These are phyloP conservation scores for Arabidopsis arenosa DNA, from an alignment of 345 rosid genomes.

Conservation along the genomic window DNA sequence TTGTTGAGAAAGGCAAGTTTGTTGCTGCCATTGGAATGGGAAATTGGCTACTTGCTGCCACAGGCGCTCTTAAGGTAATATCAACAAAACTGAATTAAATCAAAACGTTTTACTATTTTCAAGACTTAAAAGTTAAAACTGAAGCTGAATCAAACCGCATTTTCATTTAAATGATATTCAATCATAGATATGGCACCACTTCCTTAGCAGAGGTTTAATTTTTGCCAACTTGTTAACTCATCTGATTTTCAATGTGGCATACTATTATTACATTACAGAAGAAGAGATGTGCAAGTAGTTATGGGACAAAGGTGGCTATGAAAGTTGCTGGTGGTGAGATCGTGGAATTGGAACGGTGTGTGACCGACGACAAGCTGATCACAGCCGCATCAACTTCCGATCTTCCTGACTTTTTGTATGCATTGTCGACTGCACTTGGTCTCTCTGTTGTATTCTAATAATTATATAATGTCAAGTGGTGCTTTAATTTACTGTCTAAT, in stretches of 20 bases:
- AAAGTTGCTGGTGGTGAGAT: slow-evolving; percentile 56
- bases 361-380: slow-evolving; percentile 50
- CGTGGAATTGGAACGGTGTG: slow-evolving; percentile 49
- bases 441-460: slow-evolving; percentile 49
- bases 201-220: neutral
- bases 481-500: neutral
- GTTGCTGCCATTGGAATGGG: slow-evolving; percentile 59
- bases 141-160: too few species aligned
- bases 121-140: neutral
- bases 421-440: slow-evolving; percentile 49
- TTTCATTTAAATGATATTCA: too few species aligned
- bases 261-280: slow-evolving; percentile 39
- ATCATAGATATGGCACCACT: neutral
- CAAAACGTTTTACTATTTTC: neutral
- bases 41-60: slow-evolving; percentile 55
- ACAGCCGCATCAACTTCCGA: slow-evolving; percentile 53
- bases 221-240: neutral
- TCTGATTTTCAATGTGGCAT: neutral
- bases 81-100: neutral
- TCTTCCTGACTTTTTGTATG: slow-evolving; percentile 48
- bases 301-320: slow-evolving; percentile 55
- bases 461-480: neutral
- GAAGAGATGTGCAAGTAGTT: slow-evolving; percentile 54
- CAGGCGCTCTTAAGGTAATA: slow-evolving; percentile 52
- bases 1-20: slow-evolving; percentile 49